Base-by-base conservation (phyloP, 352 stramenopile genomes). In the Phytophthora rubi region DNA sequence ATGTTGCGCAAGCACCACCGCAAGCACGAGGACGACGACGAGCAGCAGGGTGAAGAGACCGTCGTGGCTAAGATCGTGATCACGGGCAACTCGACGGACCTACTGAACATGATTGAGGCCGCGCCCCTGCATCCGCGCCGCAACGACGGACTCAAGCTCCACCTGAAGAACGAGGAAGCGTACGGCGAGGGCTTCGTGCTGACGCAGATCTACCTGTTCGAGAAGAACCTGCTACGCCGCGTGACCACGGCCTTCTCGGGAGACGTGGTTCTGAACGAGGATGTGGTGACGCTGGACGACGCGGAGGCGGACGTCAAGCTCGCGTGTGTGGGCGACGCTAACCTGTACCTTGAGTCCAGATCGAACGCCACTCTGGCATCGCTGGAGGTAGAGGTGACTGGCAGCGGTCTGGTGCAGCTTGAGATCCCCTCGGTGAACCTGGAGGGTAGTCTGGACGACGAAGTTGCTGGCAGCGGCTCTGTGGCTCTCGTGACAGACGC, bases 121-220 rank as follows among this genome's bases (percentile, higher is more conserved):
- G 61, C 71, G 9, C 61, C 79, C 1, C 58, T 86, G 44, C 71
- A 87, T 37, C 65, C 78, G 15, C 72, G 69, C 8, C 70, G 69
- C 33, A 59, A 76, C 21, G 75, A 91, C 53, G 81, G 73, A 16
- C 63, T 91, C 26, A 85, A 83, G 45, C 49, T 82, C 48, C 75
- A 82, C 53, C 65, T 89, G 62, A 84, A 81, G 65, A 89, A 91
- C 72, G 64, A 81, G 68, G 72, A 88, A 55, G 76, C 78, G 21
- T 55, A 64, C n/a, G 73, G 62, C 7, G 67, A 87, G 18, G 83
- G 83, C 39, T 89, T 69, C 52, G 57, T 91, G 32, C 71, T 90
- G 65, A 89, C 81, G 30, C 70, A 87, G 37, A 82, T 91, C 42
- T 76, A 78, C 59, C 35, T 91, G 16, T 77, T 70, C n/a, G 65